Base-by-base conservation (phyloP, 108 stramenopile species). In the Cyclostephanos tholiformis region DNA sequence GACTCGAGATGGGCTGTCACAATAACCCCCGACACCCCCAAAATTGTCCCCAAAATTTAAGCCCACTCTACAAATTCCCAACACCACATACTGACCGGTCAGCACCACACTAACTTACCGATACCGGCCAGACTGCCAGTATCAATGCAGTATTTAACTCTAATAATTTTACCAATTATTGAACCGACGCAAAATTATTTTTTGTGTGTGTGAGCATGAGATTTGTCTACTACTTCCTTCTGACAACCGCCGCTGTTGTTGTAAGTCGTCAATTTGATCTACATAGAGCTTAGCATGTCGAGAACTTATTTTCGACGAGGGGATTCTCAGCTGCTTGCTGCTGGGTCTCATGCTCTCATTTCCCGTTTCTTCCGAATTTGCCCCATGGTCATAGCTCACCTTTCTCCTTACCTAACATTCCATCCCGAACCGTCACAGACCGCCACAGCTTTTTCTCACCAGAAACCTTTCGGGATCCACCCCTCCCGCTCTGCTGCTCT, bases 371-470 rank as follows among this genome's bases (percentile, higher is more conserved):
- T 10, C 25, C 25, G 53, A 25, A 12, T 27, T 25, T 26, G 53
- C 23, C 26, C 26, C 1, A 3, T 20, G 17, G 8, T 7, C 14
- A 1, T 53, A 53, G 23, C 53, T 9, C 26, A 27, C 7, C 6
- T 25, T 53, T 25, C 23, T 27, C 14, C 23, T 10, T 43, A 4
- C 44, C 46, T 27, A 65, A 29, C 64, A 29, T 65, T 46, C 20
- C 46, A 49, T 13, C 30, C 20, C 64, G 26, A 26, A 23, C 64
- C 35, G 17, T 27, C 14, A 46, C 26, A 27, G 53, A 62, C 48
- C 67, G 64, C 69, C 69, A 50, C 56, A 35, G 72, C 72, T 25
- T 80, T 80, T 65, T 6, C 72, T 43, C 68, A 51, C 25, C 41
- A 58, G 19, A 38, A 57, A 59, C 51, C 12, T 23, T 1, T 55